Evolutionary conservation across 495 filamentous ascomycete species (phyloP), one percentile per base, ranked within the genome.

Genomic region (Podospora tetraspora): DNA sequence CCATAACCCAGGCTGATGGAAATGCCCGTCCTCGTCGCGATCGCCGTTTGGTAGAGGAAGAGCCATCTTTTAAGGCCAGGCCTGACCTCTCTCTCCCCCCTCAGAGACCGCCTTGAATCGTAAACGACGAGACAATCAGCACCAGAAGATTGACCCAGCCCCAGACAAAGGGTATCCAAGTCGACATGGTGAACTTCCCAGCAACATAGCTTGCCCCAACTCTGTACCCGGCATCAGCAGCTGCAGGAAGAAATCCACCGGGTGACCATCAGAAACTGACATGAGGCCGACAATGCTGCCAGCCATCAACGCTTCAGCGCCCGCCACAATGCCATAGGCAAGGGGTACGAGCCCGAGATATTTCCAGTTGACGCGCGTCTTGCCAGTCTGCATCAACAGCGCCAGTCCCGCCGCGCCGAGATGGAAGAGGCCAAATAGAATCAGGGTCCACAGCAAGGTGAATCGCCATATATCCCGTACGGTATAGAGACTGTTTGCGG

Each of bases 101-200:
- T 62, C 30, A 77, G n/a, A 99, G 83, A 34, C 93, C 95, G n/a
- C 94, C 94, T 73, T 96, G 93, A 68, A 97, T 94, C 11, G 93
- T 91, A 78, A 97, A 99, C 16, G 94, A 97, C 4, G 94, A 95
- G 57, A 98, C 77, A 63, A 97, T 90, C 57, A 99, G 77, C n/a
- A 97, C 86, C 64, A 97, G 77, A 2, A 96, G 87, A 73, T 94
- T 97, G 75, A 97, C 90, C 71, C 91, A 83, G n/a, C 89, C 90
- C 95, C 95, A 99, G 62, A 96, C 84, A 73, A 97, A 92, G 16
- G 95, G 95, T 57, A 97, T 90, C 95, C 96, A 99, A 2, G 95
- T 97, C 63, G 93, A 96, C 94, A 98, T 97, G 69, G 87, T 80
- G 74, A 96, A 97, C 78, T 89, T 91, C 32, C 93, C 95, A 19